Base-by-base conservation (phyloP, 495 filamentous ascomycete species). In the Penicillium taxi region DNA sequence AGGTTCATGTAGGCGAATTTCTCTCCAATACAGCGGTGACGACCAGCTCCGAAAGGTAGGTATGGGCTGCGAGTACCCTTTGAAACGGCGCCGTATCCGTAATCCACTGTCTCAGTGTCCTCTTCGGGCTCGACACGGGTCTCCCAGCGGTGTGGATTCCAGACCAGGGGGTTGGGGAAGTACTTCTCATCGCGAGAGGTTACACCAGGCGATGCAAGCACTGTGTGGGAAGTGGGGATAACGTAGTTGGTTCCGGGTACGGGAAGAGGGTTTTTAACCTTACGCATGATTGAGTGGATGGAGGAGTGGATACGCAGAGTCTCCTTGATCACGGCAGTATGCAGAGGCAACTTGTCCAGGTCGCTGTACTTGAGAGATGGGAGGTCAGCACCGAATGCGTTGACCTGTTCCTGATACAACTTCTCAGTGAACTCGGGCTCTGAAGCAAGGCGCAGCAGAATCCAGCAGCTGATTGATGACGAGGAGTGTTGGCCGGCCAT, bases 1-100 rank as follows among this genome's bases (percentile, higher is more conserved):
- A 98, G 68, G 60, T 98, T 90, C 43, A 95, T 70, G 55, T 93
- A 94, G 37, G 91, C 91, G 55, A 96, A 98, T 52, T 95, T 87
- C 66, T 96, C 91, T 30, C 91, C 91, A 52, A 98, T 96, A 59
- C 91, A 98, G 7, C 91, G 66, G 62, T 98, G 91, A 35, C 91
- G 70, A 4, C 91, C 91, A 1, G 88, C 91, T 2, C 91, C 91
- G 53, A 98, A 98, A 0, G 91, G 91, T 12, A 98, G 70, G 63
- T 96, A 98, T 1, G 91, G 89, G 31, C 81, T 87, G 18, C 65
- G 66, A 4, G 86, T 78, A 14, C 91, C 90, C 66, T 95, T 95
- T 60, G 75, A 83, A 34, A 95, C 78, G 19, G 87, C 64, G n/a
- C 90, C 91, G 58, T 94, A 96, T 19, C 90, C 91, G 51, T 96